A percentile compares a stretch with the other conserved stretches of the same genome.
Conservation (phyloP, 148 eudicot genomes). For the Vaccinium myrtillus region DNA sequence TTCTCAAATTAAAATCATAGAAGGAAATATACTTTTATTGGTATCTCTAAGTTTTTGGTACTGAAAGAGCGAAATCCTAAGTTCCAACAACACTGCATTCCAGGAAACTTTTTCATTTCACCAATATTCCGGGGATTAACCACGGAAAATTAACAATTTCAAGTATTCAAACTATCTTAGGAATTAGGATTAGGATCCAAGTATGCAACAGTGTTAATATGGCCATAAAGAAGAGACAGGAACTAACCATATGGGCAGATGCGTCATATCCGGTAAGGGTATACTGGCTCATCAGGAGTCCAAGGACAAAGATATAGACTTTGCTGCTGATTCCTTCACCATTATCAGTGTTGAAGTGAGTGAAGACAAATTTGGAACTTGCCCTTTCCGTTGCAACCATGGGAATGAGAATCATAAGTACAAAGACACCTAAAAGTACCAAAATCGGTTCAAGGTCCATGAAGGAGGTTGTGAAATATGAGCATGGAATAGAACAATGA, state of each 20-base stretch:
- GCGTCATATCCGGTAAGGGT: constrained; percentile 91
- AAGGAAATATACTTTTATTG: background rate
- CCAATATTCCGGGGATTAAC: background rate
- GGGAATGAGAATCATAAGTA: constrained; percentile 90
- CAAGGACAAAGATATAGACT: constrained; percentile 80
- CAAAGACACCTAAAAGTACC: constrained; percentile 67
- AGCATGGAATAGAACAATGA: background rate
- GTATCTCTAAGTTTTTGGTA: background rate
- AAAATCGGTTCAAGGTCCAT: constrained; percentile 10
- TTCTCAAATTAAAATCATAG: background rate
- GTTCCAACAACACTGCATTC: background rate
- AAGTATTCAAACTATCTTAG: constrained; percentile 8
- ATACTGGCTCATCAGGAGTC: constrained; percentile 96
- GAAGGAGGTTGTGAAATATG: background rate
- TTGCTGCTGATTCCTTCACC: constrained; percentile 56
- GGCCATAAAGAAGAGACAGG: background rate
- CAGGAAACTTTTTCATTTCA: background rate
- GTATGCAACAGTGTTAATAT: background rate
- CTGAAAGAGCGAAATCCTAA: background rate
- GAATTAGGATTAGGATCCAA: background rate
- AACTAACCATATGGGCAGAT: constrained; percentile 91
- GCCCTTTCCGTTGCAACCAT: constrained; percentile 72
- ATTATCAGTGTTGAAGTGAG: constrained; percentile 83
- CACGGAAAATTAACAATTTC: background rate
- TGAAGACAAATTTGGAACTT: constrained; percentile 82